Percentiles rank a stretch among this genome's conserved stretches.
phyloP scores from a whole-genome alignment of 768 basidiomycete genomes.

The Neoboletus magnificus region DNA sequence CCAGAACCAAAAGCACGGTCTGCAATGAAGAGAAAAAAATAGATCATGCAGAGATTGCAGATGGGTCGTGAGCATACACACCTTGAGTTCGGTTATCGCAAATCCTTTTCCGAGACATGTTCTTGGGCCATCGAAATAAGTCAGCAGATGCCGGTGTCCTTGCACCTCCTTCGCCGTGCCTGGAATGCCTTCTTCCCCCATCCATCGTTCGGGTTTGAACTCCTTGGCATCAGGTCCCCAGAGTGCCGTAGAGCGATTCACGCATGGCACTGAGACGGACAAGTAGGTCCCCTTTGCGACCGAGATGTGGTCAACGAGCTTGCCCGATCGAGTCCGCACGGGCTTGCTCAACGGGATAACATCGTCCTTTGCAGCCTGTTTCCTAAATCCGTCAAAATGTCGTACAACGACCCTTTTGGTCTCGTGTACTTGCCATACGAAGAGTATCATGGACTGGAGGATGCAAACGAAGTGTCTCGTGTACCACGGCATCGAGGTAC shows the following conservation, averaged over 20 bases:
- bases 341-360: too few relatives aligned
- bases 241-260: conserved; percentile 50
- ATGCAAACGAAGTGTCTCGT: too few relatives aligned
- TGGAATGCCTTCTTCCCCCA: conserved; percentile 33
- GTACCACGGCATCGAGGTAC: too few relatives aligned
- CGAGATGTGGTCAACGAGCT: conserved; percentile 37
- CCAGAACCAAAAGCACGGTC: too few relatives aligned
- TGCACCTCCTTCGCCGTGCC: conserved; percentile 28
- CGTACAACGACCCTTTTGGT: background rate
- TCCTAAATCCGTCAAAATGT: conserved; percentile 3
- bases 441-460: too few relatives aligned
- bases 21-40: too few relatives aligned
- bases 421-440: background rate
- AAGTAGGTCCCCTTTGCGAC: conserved; percentile 49
- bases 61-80: too few relatives aligned
- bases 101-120: conserved; percentile 12
- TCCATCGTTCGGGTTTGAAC: conserved; percentile 67
- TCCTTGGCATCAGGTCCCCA: conserved; percentile 62
- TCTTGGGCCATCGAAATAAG: background rate
- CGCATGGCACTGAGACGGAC: conserved; percentile 39
- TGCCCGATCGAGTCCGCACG: too few relatives aligned
- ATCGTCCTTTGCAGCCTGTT: conserved; percentile 42
- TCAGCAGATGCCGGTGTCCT: background rate
- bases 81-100: background rate
- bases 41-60: too few relatives aligned